Evolutionary conservation across 2,329 filamentous ascomycete species (phyloP), one percentile per base, ranked within the genome.

Genomic region (Alternaria incomplexa): DNA sequence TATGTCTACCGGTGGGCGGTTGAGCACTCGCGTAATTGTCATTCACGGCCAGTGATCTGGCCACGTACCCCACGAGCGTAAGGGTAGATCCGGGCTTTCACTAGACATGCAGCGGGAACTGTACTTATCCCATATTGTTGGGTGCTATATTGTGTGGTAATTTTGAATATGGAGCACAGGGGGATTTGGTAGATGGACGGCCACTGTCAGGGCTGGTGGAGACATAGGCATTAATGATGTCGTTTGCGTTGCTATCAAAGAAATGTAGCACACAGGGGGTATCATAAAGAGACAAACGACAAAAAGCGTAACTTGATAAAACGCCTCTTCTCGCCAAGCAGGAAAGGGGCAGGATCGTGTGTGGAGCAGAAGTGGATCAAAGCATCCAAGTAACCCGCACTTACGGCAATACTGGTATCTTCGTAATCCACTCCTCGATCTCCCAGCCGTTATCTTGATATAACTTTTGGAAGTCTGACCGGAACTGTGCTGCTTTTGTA

Each of bases 401-500:
- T 44, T 62, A 74, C 3, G 68, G 70, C 8, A 74, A 56, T 2
- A 73, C 55, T 0, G 75, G 75, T 9, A 77, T 76, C 45, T 66
- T 58, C n/a, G 62, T 61, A 4, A 78, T 63, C 76, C 77, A 79
- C 0, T 65, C 58, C 26, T 69, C 68, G 1, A 73, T 13, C 13
- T 72, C 65, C 70, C 71, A 73, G 1, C 62, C 72, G 2, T 68
- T 64, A 13, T 64, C 63, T 45, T 72, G 58, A 36, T 68, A 65
- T 3, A 63, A 15, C 8, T 61, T 57, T 5, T 69, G 32, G n/a
- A 70, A 64, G 3, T 58, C 52, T 8, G 59, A 63, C n/a, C 71
- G 69, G 1, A 79, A 46, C 51, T 64, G 67, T 4, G 58, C 61
- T 26, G 75, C 73, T 57, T 71, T 71, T 7, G 61, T 48, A 6